Base-by-base conservation (phyloP, 257 asterid species). In the Scutellaria galericulata region DNA sequence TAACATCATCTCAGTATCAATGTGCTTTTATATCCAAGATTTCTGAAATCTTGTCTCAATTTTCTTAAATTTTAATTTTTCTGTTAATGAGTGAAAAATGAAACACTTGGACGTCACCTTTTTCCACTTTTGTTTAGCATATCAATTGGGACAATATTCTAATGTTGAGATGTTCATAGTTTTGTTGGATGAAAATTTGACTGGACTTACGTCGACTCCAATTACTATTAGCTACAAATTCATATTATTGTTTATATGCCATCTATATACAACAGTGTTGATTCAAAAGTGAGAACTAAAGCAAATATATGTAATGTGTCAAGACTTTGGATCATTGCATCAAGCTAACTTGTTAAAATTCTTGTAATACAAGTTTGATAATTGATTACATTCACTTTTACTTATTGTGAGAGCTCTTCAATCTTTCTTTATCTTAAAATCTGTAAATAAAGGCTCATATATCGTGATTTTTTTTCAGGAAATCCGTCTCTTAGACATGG, bases 401-500 rank as follows among this genome's bases (percentile, higher is more conserved):
- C 40, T 18, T 64, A 41, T n/a, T 40, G 27, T 11, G 39, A 31
- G 37, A 27, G 3, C 35, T 27, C 35, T 27, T 56, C 52, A 12
- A 39, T 24, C 37, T 47, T 46, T 24, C 41, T 2, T 47, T 48
- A 3, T 31, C 37, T 14, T 18, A 7, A 18, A 27, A 10, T 14
- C 14, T 37, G 50, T 37, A 11, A 58, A 31, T 42, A 64, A 65
- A 20, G n/a, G 9, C 54, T 35, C 53, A 8, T n/a, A 10, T 11
- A 59, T 11, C 48, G 7, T 53, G 18, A 5, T 13, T 55, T 42
- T 75, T 14, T 37, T 65, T 64, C 85, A 93, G 98, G 98, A 60
- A 89, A 89, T 77, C 98, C 98, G 59, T 86, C 88, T 75, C 87
- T 91, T 4, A 88, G 97, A 77, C 96, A 83, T 67, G 98, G 98